Conservation (phyloP, 441 rosid genomes). For the Jatropha podagrica region DNA sequence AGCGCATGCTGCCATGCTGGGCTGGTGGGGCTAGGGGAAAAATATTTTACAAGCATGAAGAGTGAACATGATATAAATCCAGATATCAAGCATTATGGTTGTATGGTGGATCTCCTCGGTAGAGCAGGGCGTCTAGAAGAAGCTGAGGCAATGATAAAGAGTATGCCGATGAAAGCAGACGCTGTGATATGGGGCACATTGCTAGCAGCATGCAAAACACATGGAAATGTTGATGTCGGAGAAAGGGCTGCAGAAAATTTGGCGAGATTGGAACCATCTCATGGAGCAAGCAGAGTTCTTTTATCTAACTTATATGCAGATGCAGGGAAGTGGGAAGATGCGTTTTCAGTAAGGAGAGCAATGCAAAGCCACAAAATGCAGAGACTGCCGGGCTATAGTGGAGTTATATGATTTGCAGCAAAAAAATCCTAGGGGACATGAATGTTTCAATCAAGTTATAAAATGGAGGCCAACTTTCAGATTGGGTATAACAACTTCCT, state of each 20-base stretch:
- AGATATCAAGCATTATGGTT: conserved; percentile 56
- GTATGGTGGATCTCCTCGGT: conserved; percentile 66
- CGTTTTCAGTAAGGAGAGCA: conserved; percentile 36
- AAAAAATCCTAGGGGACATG: background rate
- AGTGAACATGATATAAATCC: conserved; percentile 42
- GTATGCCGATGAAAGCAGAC: conserved; percentile 67
- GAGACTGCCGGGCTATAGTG: conserved; percentile 64
- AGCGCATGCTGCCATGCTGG: conserved; percentile 81
- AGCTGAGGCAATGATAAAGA: conserved; percentile 47
- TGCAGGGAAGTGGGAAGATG: conserved; percentile 67
- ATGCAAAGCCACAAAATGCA: conserved; percentile 46
- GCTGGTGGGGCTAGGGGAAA: conserved; percentile 53
- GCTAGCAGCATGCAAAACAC: conserved; percentile 58
- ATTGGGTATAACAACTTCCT: background rate
- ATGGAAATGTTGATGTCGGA: conserved; percentile 50
- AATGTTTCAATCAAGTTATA: background rate
- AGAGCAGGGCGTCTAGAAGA: conserved; percentile 55
- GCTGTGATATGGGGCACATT: conserved; percentile 60
- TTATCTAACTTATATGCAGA: conserved; percentile 62
- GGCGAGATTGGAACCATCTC: conserved; percentile 52
- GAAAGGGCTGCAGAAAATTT: conserved; percentile 54
- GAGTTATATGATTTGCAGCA: conserved; percentile 34
- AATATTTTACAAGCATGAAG: conserved; percentile 61
- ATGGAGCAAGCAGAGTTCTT: conserved; percentile 53
- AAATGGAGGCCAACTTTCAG: background rate